Base-by-base conservation (phyloP, 495 filamentous ascomycete genomes). In the Glonium stellatum region DNA sequence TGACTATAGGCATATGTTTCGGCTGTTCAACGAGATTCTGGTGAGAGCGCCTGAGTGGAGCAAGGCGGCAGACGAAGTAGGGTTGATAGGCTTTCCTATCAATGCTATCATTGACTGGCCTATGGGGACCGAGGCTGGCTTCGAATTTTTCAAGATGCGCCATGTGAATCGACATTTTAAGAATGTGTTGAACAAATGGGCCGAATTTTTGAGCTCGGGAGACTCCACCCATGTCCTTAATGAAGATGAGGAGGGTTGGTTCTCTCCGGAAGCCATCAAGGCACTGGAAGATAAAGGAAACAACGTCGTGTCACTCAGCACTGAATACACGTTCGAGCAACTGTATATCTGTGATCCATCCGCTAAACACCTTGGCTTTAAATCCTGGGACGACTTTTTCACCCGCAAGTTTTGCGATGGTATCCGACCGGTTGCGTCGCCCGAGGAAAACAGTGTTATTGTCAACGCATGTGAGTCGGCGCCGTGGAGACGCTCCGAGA, bases 381-480 rank as follows among this genome's bases (percentile, higher is more conserved):
- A 75, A 42, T 88, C 84, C 0, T 90, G 87, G 87, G 86, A 91
- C 60, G 76, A 85, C 57, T 91, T 89, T 74, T 91, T 91, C 73
- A 87, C 84, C 0, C 81, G 87, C 15, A 46, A 75, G 1, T 79
- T 88, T 54, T 74, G 74, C 0, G 70, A 76, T 0, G 72, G 72
- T 12, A 74, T 18, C 1, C 80, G 87, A 0, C 86, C 86, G 3
- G 71, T 89, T 5, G 80, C 78, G 0, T 68, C 71, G 0, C 82
- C 83, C 0, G 75, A 78, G 10, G 72, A 82, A 60, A 72, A 79
- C 68, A 65, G 66, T 4, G 76, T 88, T 19, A 80, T 90, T 31
- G 78, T 73, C 34, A 88, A 85, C 66, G 80, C 79, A 0, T 89
- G 86, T 71, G 87, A 90, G 66, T 84, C 80, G 5, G 78, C 76